Base-by-base conservation (phyloP, 352 stramenopile species). In the Hyaloperonospora arabidopsidis region DNA sequence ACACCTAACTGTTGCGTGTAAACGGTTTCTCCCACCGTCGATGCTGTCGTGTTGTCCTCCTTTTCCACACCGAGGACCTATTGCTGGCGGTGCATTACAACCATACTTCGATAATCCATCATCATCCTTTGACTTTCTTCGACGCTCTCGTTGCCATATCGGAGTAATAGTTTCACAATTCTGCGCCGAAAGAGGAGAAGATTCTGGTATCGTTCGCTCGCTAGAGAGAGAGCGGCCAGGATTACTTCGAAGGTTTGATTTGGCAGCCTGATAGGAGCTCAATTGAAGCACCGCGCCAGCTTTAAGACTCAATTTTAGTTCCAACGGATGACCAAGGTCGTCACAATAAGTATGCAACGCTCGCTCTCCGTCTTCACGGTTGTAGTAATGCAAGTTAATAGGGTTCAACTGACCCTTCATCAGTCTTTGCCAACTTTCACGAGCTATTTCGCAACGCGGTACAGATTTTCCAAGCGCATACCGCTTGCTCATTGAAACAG, bases 371-470 rank as follows among this genome's bases (percentile, higher is more conserved):
- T 79, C 75, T 44, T 83, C 75, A 7, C 68, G 68, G 43, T 86
- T 82, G 36, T 69, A 64, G 40, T 79, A 86, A 38, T 84, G 75
- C 12, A 84, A 34, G 21, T 70, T 79, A 13, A 86, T 61, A 1
- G 62, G 45, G 3, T 52, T 62, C 13, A 57, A 39, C 21, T 68
- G 41, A 39, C 77, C 63, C 13, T 63, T 68, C 48, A 76, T 66
- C 13, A 78, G 61, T 47, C 72, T 65, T 46, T 79, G 70, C 75
- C 75, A 86, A n/a, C 78, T 79, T 22, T 82, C 71, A 21, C 67
- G 70, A 48, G 65, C 55, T 13, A 86, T 84, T 34, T 82, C 72
- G 39, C 67, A 75, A 0, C 71, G 67, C 18, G 72, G 75, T 11
- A 80, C 59, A 14, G 68, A 70, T 17, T 69, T 73, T 44, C 81